These are phyloP conservation scores for Alloteropsis semialata DNA, from an alignment of 176 grass and related monocot genomes.

Conservation along the genomic window DNA sequence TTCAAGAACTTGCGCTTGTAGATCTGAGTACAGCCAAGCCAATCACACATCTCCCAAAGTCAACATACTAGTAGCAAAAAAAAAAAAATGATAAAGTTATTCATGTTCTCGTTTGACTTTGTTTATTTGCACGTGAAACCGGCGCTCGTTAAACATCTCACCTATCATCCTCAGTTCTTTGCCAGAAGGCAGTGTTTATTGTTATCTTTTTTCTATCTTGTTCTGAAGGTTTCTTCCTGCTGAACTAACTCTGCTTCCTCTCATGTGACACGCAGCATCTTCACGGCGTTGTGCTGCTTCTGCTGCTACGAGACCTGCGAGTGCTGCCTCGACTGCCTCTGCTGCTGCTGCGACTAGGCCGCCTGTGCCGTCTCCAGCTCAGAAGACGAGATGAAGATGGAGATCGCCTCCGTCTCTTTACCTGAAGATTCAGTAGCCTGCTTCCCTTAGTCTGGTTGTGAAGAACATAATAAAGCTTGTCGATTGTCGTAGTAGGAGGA, in stretches of 20 bases:
- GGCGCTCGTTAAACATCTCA: background rate
- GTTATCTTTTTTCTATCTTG: background rate
- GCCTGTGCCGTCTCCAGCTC: background rate
- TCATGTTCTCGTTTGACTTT: background rate
- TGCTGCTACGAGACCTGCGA: slow-evolving; percentile 96
- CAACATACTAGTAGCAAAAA: background rate
- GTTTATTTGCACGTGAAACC: background rate
- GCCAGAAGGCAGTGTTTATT: background rate
- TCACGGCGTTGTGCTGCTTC: slow-evolving; percentile 82
- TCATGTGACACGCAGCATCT: slow-evolving; percentile 38
- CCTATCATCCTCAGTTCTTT: background rate
- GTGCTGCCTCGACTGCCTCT: slow-evolving; percentile 93
- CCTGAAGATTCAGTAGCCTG: slow-evolving; percentile 8
- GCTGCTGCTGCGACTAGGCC: slow-evolving; percentile 75
- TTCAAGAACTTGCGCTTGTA: background rate
- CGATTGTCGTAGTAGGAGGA: background rate
- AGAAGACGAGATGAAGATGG: background rate
- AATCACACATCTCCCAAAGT: background rate
- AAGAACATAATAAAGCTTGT: slow-evolving; percentile 17
- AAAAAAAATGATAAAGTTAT: background rate
- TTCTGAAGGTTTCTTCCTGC: background rate
- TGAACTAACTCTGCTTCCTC: background rate
- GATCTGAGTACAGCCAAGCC: background rate
- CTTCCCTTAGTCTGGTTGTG: background rate
- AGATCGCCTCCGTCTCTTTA: slow-evolving; percentile 14